phyloP scores from a whole-genome alignment of 2,329 filamentous ascomycete species.

The Acrocalymma vagum region DNA sequence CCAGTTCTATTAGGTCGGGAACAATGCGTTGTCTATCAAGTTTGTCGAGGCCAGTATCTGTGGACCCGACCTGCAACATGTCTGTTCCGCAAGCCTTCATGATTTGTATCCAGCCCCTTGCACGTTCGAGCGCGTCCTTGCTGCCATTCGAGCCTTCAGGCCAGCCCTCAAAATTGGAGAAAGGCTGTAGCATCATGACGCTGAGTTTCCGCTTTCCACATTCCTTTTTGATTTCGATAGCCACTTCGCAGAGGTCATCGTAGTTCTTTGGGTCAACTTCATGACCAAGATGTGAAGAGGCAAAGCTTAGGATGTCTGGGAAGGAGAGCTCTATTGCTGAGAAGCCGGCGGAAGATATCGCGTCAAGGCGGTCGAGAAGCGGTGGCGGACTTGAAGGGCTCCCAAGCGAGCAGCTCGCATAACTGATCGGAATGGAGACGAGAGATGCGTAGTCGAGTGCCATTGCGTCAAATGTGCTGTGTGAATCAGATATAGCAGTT shows the following conservation, averaged over 20 bases:
- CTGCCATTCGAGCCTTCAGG: conserved; percentile 64
- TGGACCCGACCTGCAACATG: conserved; percentile 72
- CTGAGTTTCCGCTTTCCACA: conserved; percentile 64
- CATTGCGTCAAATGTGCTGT: conserved; percentile 36
- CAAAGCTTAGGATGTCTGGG: conserved; percentile 74
- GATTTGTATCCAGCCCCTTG: conserved; percentile 72
- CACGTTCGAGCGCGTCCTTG: conserved; percentile 69
- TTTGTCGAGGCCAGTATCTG: conserved; percentile 65
- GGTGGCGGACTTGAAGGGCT: conserved; percentile 51
- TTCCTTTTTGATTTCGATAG: conserved; percentile 62
- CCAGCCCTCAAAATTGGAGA: conserved; percentile 82
- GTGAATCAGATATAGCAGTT: too few relatives aligned
- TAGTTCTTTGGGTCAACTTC: conserved; percentile 68
- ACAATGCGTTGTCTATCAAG: conserved; percentile 66
- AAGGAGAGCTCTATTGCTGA: conserved; percentile 77
- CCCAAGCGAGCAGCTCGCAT: conserved; percentile 66
- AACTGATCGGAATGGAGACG: conserved; percentile 58
- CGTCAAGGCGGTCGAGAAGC: conserved; percentile 67
- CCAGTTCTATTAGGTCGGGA: conserved; percentile 67
- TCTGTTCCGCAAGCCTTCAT: conserved; percentile 76
- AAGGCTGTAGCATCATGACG: conserved; percentile 78
- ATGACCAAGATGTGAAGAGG: conserved; percentile 58
- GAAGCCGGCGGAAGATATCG: conserved; percentile 72
- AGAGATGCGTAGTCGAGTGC: conserved; percentile 45
- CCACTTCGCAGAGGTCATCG: conserved; percentile 63